Evolutionary conservation across 1,139 yeast species (phyloP).

Genomic region (Pichia sp.): DNA sequence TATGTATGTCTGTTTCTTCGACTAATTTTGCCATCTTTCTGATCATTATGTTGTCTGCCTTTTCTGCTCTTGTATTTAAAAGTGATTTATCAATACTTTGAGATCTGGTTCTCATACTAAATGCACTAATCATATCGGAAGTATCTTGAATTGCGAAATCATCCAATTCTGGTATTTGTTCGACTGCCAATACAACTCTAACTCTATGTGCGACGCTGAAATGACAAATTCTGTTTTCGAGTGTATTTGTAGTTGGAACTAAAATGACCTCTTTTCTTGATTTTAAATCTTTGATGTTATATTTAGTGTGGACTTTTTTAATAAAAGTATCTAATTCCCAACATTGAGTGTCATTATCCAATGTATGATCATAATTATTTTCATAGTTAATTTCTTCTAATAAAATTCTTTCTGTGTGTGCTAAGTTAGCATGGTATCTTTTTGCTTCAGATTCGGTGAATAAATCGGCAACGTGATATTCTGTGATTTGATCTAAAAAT

Average conservation of each 20-base stretch:
- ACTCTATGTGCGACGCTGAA: conserved; percentile 24
- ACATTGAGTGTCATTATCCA: conserved; percentile 8
- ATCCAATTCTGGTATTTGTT: conserved; percentile 18
- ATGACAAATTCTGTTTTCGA: conserved; percentile 19
- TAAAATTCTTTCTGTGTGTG: conserved; percentile 19
- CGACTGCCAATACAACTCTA: conserved; percentile 21
- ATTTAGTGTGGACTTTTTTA: conserved; percentile 7
- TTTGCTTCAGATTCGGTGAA: background rate
- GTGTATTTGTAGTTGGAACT: conserved; percentile 22
- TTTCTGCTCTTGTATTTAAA: conserved; percentile 13
- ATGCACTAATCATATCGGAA: conserved; percentile 13
- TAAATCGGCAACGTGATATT: conserved; percentile 10
- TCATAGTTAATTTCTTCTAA: conserved; percentile 13
- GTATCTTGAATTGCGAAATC: conserved; percentile 1
- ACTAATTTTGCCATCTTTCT: conserved; percentile 21
- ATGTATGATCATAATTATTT: too few relatives aligned
- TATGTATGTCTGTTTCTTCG: conserved; percentile 13
- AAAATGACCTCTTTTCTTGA: conserved; percentile 7
- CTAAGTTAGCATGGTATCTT: conserved; percentile 10
- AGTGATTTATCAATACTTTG: conserved; percentile 16
- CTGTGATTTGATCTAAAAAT: conserved; percentile 20
- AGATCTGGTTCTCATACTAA: conserved; percentile 12
- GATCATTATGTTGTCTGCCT: conserved; percentile 23
- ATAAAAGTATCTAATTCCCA: conserved; percentile 17
- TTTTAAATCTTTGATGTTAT: background rate